A percentile compares a stretch with the other conserved stretches of the same genome.
phyloP scores from a whole-genome alignment of 768 basidiomycete genomes.

The Hericium alpestre region DNA sequence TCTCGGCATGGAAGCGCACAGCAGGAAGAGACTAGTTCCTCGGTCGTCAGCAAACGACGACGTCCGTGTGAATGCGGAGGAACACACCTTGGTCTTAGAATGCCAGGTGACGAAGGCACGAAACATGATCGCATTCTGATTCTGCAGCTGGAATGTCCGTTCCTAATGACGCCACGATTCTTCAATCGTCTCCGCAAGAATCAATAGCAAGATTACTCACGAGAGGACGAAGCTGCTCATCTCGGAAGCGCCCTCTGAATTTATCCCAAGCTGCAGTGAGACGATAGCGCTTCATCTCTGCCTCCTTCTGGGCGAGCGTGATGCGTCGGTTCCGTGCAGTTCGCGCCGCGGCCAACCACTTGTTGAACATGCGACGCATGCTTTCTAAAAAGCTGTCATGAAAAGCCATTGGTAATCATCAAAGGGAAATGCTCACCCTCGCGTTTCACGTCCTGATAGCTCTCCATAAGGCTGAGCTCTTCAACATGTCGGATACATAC shows the following conservation, averaged over 20 bases:
- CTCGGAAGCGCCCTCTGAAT: slow-evolving; percentile 66
- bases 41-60: slow-evolving; percentile 4
- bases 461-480: slow-evolving; percentile 71
- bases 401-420: not conserved
- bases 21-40: slow-evolving; percentile 59
- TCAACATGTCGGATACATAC: slow-evolving; percentile 55
- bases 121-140: slow-evolving; percentile 49
- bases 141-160: slow-evolving; percentile 52
- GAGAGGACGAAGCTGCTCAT: slow-evolving; percentile 53
- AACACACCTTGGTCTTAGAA: slow-evolving; percentile 53
- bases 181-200: not conserved
- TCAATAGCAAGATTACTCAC: slow-evolving; percentile 28
- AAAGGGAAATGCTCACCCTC: slow-evolving; percentile 41
- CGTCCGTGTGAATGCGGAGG: not conserved
- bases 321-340: slow-evolving; percentile 51
- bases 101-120: slow-evolving; percentile 69
- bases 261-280: slow-evolving; percentile 60
- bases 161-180: slow-evolving; percentile 5
- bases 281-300: slow-evolving; percentile 43
- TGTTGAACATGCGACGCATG: slow-evolving; percentile 55
- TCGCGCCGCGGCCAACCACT: slow-evolving; percentile 56
- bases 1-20: slow-evolving; percentile 59
- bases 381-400: slow-evolving; percentile 34
- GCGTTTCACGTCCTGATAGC: slow-evolving; percentile 68
- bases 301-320: slow-evolving; percentile 49